Evolutionary conservation across 208 protist species (phyloP), one percentile per base, ranked within the genome.

Genomic region (Porcisia hertigi): DNA sequence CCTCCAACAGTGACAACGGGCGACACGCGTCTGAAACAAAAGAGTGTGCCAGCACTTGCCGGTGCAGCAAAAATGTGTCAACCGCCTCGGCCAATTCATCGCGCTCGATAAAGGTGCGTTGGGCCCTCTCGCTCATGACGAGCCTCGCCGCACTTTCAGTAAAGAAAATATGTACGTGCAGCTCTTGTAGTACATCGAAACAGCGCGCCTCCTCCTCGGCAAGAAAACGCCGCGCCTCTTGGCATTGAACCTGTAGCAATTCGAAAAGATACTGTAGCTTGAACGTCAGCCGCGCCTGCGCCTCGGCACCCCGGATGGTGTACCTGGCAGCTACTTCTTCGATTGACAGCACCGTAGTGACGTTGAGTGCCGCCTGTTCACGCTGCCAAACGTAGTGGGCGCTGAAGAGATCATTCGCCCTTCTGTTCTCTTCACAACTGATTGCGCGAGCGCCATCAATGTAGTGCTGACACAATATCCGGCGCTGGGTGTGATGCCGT

Each of bases 381-480:
- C 18, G 16, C 45, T 2, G 25, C 63, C 72, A 54, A 5, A 73
- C 20, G 36, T 82, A 72, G 58, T 74, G 67, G 6, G 4, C 41
- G 11, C 78, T 16, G 36, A 78, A 74, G 8, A 82, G 58, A 0
- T 23, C 47, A 57, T 82, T 82, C 45, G 79, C 67, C 80, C 73
- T 65, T 20, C 70, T 65, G 55, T 64, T 67, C 80, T 95, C 88
- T 43, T 87, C 75, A 14, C 18, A 66, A 80, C 84, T 91, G 7
- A 95, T 53, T 14, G 75, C 63, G 4, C 67, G 70, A 54, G 86
- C 81, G 23, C 77, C 82, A 20, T 71, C 58, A 25, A 79, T 54
- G 69, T 89, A 91, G 39, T 55, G 45, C n/a, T 81, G 69, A 34
- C 81, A 89, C 58, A 95, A 71, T 0, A n/a, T 16, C 23, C 79